Base-by-base conservation (phyloP, 139 green algal genomes). In the Chlamydomonas sphaeroides region DNA sequence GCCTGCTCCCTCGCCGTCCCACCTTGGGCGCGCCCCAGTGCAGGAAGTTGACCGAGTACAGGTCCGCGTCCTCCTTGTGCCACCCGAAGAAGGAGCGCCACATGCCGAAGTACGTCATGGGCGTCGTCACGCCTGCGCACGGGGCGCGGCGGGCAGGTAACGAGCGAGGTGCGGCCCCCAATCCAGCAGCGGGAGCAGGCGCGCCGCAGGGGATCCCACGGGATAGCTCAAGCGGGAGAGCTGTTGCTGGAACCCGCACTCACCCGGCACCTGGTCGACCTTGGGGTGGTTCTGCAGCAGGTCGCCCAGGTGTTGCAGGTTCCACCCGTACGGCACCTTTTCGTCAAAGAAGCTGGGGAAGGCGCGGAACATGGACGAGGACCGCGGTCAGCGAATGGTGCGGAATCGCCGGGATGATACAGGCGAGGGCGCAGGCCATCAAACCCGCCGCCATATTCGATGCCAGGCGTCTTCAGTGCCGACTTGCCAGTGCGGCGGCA, bases 41-140 rank as follows among this genome's bases (percentile, higher is more conserved):
- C 62, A 99, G 88, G 90, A 96, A 99, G 91, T 99, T 99, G 69
- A 98, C 92, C 80, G 87, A 95, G 65, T 95, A 93, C 35, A 99
- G 89, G 86, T 99, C 97, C 32, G 95, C 87, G 80, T 99, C 97
- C 89, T 99, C 97, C 84, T 92, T 88, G 80, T 93, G 90, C 90
- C 90, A 93, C 1, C 78, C 80, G 68, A 94, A 94, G 85, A 92
- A 94, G 56, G 85, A 86, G 80, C 92, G 92, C 92, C 92, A 95
- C 92, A 95, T 95, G 53, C 92, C 92, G 84, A 94, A 95, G 83
- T 95, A 95, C 11, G 87, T 92, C 92, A 95, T 95, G 48, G 92
- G 92, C 5, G 87, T 92, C 30, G 92, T 95, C 28, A 95, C 92
- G 28, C 92, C 92, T 86, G 82, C 11, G 25, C 25, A 6, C 3